Evolutionary conservation across 2,329 filamentous ascomycete species (phyloP).

Genomic region (Trichoderma gracile): DNA sequence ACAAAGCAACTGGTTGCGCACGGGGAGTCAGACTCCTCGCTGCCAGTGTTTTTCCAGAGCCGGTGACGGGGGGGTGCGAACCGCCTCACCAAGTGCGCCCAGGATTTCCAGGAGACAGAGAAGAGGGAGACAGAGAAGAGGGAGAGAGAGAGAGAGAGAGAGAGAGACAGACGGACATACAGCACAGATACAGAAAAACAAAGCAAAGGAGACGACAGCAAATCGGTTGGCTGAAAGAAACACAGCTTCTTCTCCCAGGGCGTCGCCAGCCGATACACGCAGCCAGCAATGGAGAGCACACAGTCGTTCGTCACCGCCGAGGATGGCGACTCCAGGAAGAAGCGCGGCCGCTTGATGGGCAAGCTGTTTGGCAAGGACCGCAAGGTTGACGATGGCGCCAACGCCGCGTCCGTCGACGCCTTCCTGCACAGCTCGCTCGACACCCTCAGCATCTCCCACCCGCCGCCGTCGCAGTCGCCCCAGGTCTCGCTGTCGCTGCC

Average conservation of each 20-base stretch:
- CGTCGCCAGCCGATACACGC: conserved; percentile 23
- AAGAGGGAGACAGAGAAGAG: not conserved
- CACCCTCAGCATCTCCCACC: conserved; percentile 55
- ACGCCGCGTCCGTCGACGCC: conserved; percentile 50
- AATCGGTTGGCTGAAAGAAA: not conserved
- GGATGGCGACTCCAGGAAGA: conserved; percentile 45
- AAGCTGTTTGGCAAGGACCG: conserved; percentile 54
- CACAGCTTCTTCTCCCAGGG: conserved; percentile 25
- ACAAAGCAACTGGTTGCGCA: conserved; percentile 16
- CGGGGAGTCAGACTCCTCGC: conserved; percentile 12
- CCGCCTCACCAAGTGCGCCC: conserved; percentile 28
- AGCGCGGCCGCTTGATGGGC: conserved; percentile 59
- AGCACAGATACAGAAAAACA: conserved; percentile 21
- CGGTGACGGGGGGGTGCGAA: conserved; percentile 22
- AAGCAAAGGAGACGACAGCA: too few species aligned
- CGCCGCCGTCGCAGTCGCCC: conserved; percentile 46
- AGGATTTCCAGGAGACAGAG: conserved; percentile 28
- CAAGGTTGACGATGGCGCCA: conserved; percentile 39
- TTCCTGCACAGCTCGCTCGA: conserved; percentile 59
- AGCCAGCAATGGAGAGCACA: conserved; percentile 49
- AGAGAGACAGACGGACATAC: conserved; percentile 23
- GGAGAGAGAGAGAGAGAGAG: not conserved
- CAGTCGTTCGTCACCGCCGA: conserved; percentile 39
- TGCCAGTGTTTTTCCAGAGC: conserved; percentile 20
- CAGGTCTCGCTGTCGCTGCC: conserved; percentile 55